These are phyloP conservation scores for Parastagonospora nodorum DNA, from an alignment of 2,329 filamentous ascomycete species.

Conservation along the genomic window DNA sequence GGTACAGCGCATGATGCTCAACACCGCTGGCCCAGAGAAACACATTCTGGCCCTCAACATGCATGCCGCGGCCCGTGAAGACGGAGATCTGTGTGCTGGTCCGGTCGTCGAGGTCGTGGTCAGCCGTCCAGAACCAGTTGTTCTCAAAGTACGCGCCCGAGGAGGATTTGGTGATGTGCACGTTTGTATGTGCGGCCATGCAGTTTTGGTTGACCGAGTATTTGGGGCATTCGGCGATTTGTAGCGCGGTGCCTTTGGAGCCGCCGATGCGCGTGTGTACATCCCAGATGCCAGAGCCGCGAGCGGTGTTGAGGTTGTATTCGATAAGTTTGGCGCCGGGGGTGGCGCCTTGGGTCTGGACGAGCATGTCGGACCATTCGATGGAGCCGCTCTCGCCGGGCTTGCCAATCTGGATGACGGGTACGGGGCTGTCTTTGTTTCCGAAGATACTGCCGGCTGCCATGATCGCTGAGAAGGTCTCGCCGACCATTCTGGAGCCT, in stretches of 20 bases:
- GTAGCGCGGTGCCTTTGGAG: slow-evolving; percentile 75
- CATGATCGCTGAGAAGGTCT: slow-evolving; percentile 85
- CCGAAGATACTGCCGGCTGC: slow-evolving; percentile 64
- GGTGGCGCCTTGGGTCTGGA: slow-evolving; percentile 71
- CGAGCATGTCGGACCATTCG: slow-evolving; percentile 75
- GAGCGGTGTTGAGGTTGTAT: slow-evolving; percentile 65
- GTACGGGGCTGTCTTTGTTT: slow-evolving; percentile 61
- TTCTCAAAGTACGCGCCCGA: slow-evolving; percentile 81
- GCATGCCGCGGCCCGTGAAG: slow-evolving; percentile 84
- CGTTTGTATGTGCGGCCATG: slow-evolving; percentile 67
- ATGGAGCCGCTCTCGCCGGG: slow-evolving; percentile 69
- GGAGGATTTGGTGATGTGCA: slow-evolving; percentile 57
- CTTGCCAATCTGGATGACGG: slow-evolving; percentile 70
- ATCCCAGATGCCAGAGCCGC: slow-evolving; percentile 76
- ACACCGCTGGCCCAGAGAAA: slow-evolving; percentile 70
- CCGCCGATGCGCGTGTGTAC: slow-evolving; percentile 87
- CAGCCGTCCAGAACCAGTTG: slow-evolving; percentile 87
- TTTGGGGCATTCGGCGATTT: slow-evolving; percentile 78
- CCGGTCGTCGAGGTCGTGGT: slow-evolving; percentile 84
- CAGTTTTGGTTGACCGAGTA: slow-evolving; percentile 67
- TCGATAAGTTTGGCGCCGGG: slow-evolving; percentile 74
- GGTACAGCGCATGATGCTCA: slow-evolving; percentile 68
- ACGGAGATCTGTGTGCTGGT: slow-evolving; percentile 77
- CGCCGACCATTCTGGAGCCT: slow-evolving; percentile 80
- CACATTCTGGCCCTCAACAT: slow-evolving; percentile 64